Evolutionary conservation across 805 yeast species (phyloP), one percentile per base, ranked within the genome.

Genomic region (Candida argentea): DNA sequence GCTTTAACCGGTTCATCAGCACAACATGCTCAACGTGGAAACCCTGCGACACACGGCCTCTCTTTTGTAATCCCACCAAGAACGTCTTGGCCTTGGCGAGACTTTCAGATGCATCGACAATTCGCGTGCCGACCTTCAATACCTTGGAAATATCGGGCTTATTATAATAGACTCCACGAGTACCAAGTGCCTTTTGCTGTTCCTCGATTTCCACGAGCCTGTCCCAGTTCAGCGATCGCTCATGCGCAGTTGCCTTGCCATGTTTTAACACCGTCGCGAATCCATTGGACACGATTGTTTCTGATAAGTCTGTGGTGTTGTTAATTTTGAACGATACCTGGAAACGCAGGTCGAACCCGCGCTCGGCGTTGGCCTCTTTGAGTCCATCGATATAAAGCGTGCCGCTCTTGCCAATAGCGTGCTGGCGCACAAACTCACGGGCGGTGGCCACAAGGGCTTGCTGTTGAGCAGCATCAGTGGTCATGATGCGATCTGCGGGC

Each of bases 51-150:
- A 82, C 66, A 33, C 70, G 64, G 15, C 72, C 65, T 56, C 78
- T 76, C 39, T 77, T 72, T 45, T 69, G 72, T 40, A 84, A 70
- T 3, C 84, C 73, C 34, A 79, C 68, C 43, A 81, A 61, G 44
- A 76, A 82, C 5, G 87, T 74, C 36, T 75, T 75, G 19, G 95
- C 85, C 43, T 83, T 73, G 23, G 75, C 58, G 5, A 67, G 62
- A 40, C 68, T 71, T 48, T 82, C 94, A 13, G 89, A 77, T 4
- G 93, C 94, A 48, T 85, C 89, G 19, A 81, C 80, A 18, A 73
- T 52, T 40, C 84, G 66, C 21, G 73, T 74, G 13, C 71, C 55
- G 10, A 71, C 71, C 10, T 73, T 72, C 29, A 70, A 65, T 9
- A 61, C 46, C 43, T 74, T 73, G 30, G 41, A 38, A 28, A 58